These are phyloP conservation scores for Epichloe sibirici DNA, from an alignment of 2,329 filamentous ascomycete species.

Conservation along the genomic window DNA sequence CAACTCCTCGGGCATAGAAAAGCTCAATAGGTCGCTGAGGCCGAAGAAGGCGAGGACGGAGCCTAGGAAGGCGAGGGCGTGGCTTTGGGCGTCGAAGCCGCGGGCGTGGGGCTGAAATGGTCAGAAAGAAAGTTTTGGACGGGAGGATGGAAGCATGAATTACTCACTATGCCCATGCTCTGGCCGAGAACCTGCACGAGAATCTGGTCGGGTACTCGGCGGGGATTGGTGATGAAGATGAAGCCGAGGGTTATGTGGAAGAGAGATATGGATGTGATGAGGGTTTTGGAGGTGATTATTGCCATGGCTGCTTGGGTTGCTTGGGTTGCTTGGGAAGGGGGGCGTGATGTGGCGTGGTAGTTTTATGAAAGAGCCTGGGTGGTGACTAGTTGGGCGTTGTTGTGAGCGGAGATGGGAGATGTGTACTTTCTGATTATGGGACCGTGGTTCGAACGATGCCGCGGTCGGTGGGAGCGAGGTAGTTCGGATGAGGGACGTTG, in stretches of 20 bases:
- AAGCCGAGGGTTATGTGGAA: conserved; percentile 77
- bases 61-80: conserved; percentile 63
- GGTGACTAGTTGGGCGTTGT: no score
- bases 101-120: conserved; percentile 46
- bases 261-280: conserved; percentile 70
- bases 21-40: conserved; percentile 50
- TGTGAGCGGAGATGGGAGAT: no score
- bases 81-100: conserved; percentile 54
- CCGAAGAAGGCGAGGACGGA: conserved; percentile 51
- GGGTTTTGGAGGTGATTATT: conserved; percentile 65
- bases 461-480: no score
- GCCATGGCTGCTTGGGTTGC: conserved; percentile 45
- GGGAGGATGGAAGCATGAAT: background rate
- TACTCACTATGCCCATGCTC: conserved; percentile 64
- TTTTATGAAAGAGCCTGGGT: no score
- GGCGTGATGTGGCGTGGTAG: background rate
- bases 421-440: no score
- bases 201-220: conserved; percentile 62
- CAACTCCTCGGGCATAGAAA: conserved; percentile 58
- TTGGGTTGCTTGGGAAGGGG: background rate
- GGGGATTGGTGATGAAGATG: conserved; percentile 68
- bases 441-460: no score
- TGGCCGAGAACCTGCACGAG: conserved; percentile 73
- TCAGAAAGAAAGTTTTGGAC: background rate
- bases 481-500: no score